A percentile compares a stretch with the other conserved stretches of the same genome.
These are phyloP conservation scores for Saprolegnia diclina DNA, from an alignment of 352 stramenopile species.

Conservation along the genomic window DNA sequence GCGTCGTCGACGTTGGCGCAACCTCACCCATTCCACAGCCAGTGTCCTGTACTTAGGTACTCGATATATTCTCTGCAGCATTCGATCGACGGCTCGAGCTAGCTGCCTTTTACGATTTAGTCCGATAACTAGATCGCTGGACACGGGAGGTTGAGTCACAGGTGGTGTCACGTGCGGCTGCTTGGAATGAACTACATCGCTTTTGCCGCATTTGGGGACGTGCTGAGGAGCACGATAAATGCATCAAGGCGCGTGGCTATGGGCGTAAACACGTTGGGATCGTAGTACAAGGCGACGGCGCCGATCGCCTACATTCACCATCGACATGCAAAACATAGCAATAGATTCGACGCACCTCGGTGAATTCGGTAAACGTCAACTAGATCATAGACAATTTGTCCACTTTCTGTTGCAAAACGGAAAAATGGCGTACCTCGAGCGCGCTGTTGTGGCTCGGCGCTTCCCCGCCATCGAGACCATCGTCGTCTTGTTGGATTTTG, in stretches of 20 bases:
- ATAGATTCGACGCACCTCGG: conserved; percentile 27
- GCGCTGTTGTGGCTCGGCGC: neutral
- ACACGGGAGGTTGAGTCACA: too few species aligned
- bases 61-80: too few species aligned
- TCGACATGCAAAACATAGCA: too few species aligned
- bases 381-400: conserved; percentile 36
- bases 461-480: neutral
- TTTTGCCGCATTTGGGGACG: too few species aligned
- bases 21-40: too few species aligned
- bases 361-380: conserved; percentile 54
- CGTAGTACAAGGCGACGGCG: conserved; percentile 54
- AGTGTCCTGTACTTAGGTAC: too few species aligned
- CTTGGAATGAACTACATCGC: too few species aligned
- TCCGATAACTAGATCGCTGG: too few species aligned
- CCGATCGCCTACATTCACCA: conserved; percentile 45
- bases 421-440: neutral
- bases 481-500: conserved; percentile 41
- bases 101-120: too few species aligned
- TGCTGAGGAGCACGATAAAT: conserved; percentile 35
- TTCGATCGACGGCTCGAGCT: too few species aligned
- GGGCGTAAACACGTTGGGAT: conserved; percentile 52
- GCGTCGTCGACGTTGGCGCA: too few species aligned
- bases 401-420: neutral
- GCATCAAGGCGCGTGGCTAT: conserved; percentile 49
- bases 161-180: too few species aligned